Conservation (phyloP, 768 basidiomycete species). For the button mushroom (Agaricus bisporus) region DNA sequence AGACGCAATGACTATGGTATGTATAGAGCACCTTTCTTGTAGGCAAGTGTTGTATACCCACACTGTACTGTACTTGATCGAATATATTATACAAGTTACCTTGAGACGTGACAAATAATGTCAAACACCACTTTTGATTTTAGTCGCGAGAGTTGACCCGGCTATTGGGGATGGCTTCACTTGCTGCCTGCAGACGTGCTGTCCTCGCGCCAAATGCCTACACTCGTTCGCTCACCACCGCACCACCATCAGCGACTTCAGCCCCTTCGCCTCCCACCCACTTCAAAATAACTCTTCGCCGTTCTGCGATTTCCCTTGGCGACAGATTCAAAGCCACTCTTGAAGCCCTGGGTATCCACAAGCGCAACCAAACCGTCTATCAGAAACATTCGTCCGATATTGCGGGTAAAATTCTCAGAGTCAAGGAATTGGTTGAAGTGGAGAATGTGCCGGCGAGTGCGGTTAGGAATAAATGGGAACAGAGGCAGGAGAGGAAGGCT, state of each 20-base stretch:
- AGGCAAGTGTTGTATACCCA: too few species aligned
- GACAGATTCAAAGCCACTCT: conserved; percentile 67
- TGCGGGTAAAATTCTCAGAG: conserved; percentile 79
- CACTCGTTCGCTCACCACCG: conserved; percentile 8
- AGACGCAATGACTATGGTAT: background rate
- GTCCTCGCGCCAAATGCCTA: background rate
- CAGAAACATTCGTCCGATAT: conserved; percentile 65
- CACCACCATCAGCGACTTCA: background rate
- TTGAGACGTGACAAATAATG: too few species aligned
- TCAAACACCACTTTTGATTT: too few species aligned
- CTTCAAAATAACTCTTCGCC: conserved; percentile 83
- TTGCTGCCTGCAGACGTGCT: background rate
- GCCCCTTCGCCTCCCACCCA: conserved; percentile 47
- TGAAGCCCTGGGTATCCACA: conserved; percentile 75
- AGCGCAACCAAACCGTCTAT: conserved; percentile 81
- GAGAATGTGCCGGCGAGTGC: conserved; percentile 68
- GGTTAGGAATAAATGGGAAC: conserved; percentile 67
- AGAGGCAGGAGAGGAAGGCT: conserved; percentile 60
- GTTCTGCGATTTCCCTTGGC: conserved; percentile 82
- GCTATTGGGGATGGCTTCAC: background rate
- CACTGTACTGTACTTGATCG: too few species aligned
- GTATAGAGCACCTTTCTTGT: background rate
- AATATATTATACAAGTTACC: too few species aligned
- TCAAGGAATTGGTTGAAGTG: conserved; percentile 90
- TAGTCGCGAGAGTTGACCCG: too few species aligned